Base-by-base conservation (phyloP, 345 rosid genomes). In the Cochlearia excelsa region DNA sequence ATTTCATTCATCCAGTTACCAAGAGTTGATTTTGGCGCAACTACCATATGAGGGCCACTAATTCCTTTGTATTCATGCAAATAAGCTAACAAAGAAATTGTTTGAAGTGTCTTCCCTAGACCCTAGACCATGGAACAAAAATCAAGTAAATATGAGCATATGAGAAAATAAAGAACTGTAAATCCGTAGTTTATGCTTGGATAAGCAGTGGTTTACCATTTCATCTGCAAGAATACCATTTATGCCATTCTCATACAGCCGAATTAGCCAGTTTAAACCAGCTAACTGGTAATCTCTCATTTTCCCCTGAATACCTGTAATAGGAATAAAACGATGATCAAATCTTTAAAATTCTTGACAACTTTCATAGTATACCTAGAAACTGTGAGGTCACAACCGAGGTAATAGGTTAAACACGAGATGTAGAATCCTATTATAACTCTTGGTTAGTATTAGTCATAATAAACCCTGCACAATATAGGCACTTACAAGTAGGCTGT, bases 1-100 rank as follows among this genome's bases (percentile, higher is more conserved):
- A 94, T 94, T 79, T 94, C 99, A 62, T 90, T 94, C 97, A 94
- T 90, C 99, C 97, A 94, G 69, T 94, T 94, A 57, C 97, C 99
- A 75, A 90, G 96, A 29, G 99, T 90, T 73, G 99, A 94, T 78
- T 94, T 94, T 59, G 99, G 99, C 62, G 99, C 96, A 78, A 94
- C 97, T 26, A 94, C 99, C 99, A 90, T 85, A 69, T 94, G 99
- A 54, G 99, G 99, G 61, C 99, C 99, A 66, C 82, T 79, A 54
- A 94, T 94, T 81, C 97, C 96, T 59, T 90, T 74, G 72, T 87
- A 94, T 52, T 94, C 99, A 31, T 90, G 96, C 70, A 94, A 81
- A 73, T 87, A 94, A 5, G 97, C 99, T 82, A 93, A 27, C 51
- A 90, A 74, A 38, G 99, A 93, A 45, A 93, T 93, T 2, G 99